phyloP scores from a whole-genome alignment of 2,329 filamentous ascomycete species.

The Anthostomella pinea region DNA sequence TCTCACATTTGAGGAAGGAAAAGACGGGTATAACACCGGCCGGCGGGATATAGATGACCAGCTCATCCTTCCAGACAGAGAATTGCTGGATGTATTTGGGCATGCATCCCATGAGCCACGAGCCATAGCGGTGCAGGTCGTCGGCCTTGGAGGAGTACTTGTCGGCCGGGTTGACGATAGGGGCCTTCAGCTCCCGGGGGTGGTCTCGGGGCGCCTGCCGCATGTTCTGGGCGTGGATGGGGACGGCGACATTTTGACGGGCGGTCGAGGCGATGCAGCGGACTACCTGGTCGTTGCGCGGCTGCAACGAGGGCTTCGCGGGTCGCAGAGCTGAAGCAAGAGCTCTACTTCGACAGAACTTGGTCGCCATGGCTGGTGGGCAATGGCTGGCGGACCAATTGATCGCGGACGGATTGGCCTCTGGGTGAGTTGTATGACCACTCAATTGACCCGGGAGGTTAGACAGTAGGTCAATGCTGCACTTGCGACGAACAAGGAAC shows the following conservation, averaged over 20 bases:
- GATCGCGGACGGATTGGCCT: constrained; percentile 22
- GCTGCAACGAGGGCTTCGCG: constrained; percentile 42
- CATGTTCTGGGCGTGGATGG: constrained; percentile 64
- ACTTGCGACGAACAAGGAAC: not conserved
- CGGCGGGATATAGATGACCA: constrained; percentile 89
- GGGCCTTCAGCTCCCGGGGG: constrained; percentile 66
- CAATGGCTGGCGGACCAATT: constrained; percentile 44
- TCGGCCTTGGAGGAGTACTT: constrained; percentile 87
- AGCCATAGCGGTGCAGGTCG: constrained; percentile 87
- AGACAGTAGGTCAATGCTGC: not conserved
- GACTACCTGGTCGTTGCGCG: constrained; percentile 39
- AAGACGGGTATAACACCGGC: constrained; percentile 88
- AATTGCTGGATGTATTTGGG: constrained; percentile 99
- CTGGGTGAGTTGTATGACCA: constrained; percentile 19
- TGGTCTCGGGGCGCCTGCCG: constrained; percentile 59
- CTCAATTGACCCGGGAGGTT: constrained; percentile 4
- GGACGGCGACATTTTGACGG: constrained; percentile 50
- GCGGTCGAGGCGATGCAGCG: constrained; percentile 52
- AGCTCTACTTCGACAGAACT: constrained; percentile 54
- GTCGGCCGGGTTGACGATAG: constrained; percentile 87
- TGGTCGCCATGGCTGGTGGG: constrained; percentile 55
- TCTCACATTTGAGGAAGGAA: constrained; percentile 80
- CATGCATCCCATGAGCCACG: constrained; percentile 93
- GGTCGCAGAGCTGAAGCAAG: constrained; percentile 55
- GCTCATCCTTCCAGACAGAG: constrained; percentile 98